Evolutionary conservation across 495 filamentous ascomycete genomes (phyloP).

Genomic region (Paragyromitra xinjiangensis): DNA sequence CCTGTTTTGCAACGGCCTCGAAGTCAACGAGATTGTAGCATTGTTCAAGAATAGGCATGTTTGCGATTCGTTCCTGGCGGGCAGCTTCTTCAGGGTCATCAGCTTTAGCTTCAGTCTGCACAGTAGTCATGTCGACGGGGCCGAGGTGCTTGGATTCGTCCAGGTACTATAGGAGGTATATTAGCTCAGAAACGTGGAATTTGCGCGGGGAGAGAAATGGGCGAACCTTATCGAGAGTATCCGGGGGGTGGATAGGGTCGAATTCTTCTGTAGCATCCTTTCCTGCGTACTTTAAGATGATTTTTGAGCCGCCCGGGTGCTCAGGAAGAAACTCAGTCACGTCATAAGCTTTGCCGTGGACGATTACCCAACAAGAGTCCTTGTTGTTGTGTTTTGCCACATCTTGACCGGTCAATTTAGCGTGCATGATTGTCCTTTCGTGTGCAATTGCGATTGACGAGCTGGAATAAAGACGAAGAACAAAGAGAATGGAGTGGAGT

Average conservation of each 20-base stretch:
- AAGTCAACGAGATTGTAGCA: conserved; percentile 97
- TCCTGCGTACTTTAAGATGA: conserved; percentile 85
- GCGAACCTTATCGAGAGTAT: conserved; percentile 71
- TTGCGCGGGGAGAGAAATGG: not conserved
- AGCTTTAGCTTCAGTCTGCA: conserved; percentile 73
- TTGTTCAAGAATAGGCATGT: conserved; percentile 83
- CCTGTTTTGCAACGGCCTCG: conserved; percentile 82
- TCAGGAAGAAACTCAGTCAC: conserved; percentile 76
- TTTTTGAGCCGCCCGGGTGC: conserved; percentile 75
- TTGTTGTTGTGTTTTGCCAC: conserved; percentile 72
- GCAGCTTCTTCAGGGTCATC: conserved; percentile 79
- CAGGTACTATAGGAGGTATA: conserved; percentile 66
- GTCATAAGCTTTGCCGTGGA: conserved; percentile 80
- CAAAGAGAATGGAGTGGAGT: not conserved
- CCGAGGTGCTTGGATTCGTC: conserved; percentile 89
- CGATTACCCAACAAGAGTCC: conserved; percentile 81
- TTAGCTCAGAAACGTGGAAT: not conserved
- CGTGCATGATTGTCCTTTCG: conserved; percentile 39
- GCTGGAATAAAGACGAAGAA: not conserved
- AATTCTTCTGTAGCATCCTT: conserved; percentile 87
- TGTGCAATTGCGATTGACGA: conserved; percentile 27
- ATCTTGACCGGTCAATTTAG: conserved; percentile 67
- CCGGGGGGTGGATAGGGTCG: conserved; percentile 80
- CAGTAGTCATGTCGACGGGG: conserved; percentile 86
- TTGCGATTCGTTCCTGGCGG: conserved; percentile 75